Percentiles rank a stretch among this genome's conserved stretches.
Conservation (phyloP, 495 filamentous ascomycete species). For the Corynascus novoguineensis region DNA sequence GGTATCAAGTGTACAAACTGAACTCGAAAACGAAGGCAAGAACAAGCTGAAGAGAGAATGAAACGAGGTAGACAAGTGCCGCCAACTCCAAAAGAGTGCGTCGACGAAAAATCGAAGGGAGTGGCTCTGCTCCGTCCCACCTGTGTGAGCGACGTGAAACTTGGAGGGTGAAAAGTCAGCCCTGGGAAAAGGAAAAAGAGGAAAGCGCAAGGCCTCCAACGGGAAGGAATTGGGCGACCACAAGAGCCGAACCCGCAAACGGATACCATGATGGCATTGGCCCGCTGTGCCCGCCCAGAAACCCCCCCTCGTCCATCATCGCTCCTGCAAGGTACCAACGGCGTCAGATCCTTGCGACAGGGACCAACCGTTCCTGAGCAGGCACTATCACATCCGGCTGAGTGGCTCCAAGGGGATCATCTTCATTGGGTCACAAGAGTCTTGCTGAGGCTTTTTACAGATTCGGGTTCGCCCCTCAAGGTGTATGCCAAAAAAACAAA, state of each 20-base stretch:
- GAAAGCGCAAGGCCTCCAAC: neutral
- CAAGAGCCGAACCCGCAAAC: conserved; percentile 4
- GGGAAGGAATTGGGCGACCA: conserved; percentile 8
- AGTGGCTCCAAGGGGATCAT: too few species aligned
- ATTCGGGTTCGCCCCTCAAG: too few species aligned
- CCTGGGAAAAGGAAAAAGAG: neutral
- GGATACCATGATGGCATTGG: too few species aligned
- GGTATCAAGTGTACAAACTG: neutral
- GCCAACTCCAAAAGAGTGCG: neutral
- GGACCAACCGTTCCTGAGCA: neutral
- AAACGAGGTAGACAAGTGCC: conserved; percentile 1
- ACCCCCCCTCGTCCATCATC: conserved; percentile 7
- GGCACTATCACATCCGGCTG: neutral
- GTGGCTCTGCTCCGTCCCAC: conserved; percentile 17
- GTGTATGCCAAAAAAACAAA: neutral
- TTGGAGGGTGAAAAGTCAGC: conserved; percentile 6
- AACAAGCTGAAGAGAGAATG: neutral
- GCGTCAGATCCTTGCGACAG: conserved; percentile 10
- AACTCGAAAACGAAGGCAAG: neutral
- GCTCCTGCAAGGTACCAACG: conserved; percentile 15
- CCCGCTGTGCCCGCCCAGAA: neutral
- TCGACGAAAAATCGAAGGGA: conserved; percentile 3
- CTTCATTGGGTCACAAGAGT: too few species aligned
- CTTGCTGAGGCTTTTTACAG: too few species aligned
- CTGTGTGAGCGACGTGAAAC: conserved; percentile 16